Percentiles rank a stretch among this genome's conserved stretches.
phyloP scores from a whole-genome alignment of 1,284 basidiomycete species.

The Jaminaea rosea region DNA sequence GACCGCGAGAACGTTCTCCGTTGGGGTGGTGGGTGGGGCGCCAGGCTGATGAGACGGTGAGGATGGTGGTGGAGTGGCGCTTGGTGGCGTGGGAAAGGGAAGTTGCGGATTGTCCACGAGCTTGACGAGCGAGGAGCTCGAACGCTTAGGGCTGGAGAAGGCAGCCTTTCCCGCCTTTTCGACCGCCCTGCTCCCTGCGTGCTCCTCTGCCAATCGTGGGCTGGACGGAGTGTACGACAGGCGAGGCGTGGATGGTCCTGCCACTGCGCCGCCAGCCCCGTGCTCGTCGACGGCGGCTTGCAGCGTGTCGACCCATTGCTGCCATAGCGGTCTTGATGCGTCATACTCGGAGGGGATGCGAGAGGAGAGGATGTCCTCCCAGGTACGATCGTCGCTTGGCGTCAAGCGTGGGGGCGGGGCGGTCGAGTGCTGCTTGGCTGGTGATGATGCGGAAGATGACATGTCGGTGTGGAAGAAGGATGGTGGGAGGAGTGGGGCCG shows the following conservation, averaged over 20 bases:
- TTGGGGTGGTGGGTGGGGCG: background rate
- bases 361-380: background rate
- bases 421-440: no score
- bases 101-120: background rate
- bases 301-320: background rate
- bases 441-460: no score
- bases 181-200: background rate
- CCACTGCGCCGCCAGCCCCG: background rate
- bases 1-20: constrained; percentile 16
- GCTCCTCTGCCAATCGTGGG: background rate
- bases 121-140: background rate
- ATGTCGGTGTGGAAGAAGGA: no score
- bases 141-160: background rate
- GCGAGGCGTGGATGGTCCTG: background rate
- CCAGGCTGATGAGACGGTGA: no score
- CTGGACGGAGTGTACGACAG: background rate
- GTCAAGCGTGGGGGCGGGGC: no score
- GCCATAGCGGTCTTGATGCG: background rate
- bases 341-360: background rate
- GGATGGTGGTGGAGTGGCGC: no score
- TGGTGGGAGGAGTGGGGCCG: no score
- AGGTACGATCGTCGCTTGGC: background rate
- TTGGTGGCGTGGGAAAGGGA: background rate
- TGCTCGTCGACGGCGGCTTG: background rate
- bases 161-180: background rate